Evolutionary conservation across 129 eudicot genomes (phyloP).

Genomic region (Dittrichia graveolens): DNA sequence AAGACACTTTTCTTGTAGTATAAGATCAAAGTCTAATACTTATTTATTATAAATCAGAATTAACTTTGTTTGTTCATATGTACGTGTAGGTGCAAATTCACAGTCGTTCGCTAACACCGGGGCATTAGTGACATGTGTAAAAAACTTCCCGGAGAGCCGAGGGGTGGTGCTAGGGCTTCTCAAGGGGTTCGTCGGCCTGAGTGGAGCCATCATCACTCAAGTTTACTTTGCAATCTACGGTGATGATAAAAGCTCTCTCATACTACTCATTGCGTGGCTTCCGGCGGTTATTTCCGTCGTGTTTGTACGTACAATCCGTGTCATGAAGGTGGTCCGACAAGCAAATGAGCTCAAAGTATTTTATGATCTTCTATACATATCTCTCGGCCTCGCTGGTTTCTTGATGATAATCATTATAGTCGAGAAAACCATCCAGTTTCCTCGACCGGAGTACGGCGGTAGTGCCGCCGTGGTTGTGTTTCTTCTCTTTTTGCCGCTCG

Average conservation of each 20-base stretch:
- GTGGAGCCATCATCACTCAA: constrained; percentile 92
- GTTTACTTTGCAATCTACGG: constrained; percentile 59
- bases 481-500: constrained; percentile 58
- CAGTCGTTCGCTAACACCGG: constrained; percentile 94
- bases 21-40: no score
- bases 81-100: constrained; percentile 58
- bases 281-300: constrained; percentile 67
- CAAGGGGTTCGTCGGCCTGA: constrained; percentile 81
- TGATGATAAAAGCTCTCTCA: constrained; percentile 47
- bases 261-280: constrained; percentile 75
- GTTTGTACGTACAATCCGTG: constrained; percentile 66
- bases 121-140: constrained; percentile 74
- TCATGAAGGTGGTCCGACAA: constrained; percentile 54
- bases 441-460: constrained; percentile 37
- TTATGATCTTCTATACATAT: constrained; percentile 60
- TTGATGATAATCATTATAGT: constrained; percentile 61
- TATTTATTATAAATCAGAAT: not conserved
- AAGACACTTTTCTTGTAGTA: no score
- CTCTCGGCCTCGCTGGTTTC: constrained; percentile 79
- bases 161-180: constrained; percentile 82
- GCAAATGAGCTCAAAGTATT: constrained; percentile 60
- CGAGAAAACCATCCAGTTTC: constrained; percentile 40
- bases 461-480: constrained; percentile 51
- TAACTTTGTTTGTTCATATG: not conserved
- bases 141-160: constrained; percentile 86